These are phyloP conservation scores for Fistulina hepatica DNA, from an alignment of 1,284 basidiomycete genomes.

Conservation along the genomic window DNA sequence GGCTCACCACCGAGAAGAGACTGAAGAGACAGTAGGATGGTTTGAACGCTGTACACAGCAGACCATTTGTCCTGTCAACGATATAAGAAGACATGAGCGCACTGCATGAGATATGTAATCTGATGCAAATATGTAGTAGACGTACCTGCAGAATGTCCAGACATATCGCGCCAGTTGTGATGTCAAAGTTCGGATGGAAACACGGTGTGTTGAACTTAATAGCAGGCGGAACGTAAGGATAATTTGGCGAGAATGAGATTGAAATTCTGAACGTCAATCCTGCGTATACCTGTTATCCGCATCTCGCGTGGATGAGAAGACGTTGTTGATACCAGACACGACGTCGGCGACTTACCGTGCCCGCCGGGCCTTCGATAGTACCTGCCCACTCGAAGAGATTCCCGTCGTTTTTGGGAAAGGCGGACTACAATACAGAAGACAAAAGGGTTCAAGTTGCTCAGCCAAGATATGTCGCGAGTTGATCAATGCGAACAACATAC, in stretches of 20 bases:
- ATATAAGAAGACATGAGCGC: conserved; percentile 4
- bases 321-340: conserved; percentile 1
- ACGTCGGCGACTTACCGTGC: conserved; percentile 43
- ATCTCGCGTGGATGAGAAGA: conserved; percentile 7
- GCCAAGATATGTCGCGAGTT: conserved; percentile 18
- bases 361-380: conserved; percentile 69
- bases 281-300: conserved; percentile 50
- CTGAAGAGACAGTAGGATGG: conserved; percentile 77
- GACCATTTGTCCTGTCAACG: conserved; percentile 74
- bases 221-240: conserved; percentile 71
- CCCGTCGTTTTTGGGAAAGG: conserved; percentile 73
- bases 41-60: conserved; percentile 81
- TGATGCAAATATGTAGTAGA: conserved; percentile 2
- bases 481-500: too few species aligned
- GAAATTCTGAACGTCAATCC: conserved; percentile 70
- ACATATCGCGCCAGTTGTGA: conserved; percentile 70
- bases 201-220: conserved; percentile 78
- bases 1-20: conserved; percentile 69
- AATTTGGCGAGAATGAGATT: conserved; percentile 73
- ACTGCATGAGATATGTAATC: neutral
- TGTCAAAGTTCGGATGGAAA: conserved; percentile 80
- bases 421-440: too few species aligned
- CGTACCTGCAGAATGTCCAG: conserved; percentile 71
- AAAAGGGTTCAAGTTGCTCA: conserved; percentile 2
- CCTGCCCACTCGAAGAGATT: conserved; percentile 79